Percentiles rank a stretch among this genome's conserved stretches.
Evolutionary conservation across 2,329 filamentous ascomycete genomes (phyloP).

Genomic region (Venturiaceae sp.): DNA sequence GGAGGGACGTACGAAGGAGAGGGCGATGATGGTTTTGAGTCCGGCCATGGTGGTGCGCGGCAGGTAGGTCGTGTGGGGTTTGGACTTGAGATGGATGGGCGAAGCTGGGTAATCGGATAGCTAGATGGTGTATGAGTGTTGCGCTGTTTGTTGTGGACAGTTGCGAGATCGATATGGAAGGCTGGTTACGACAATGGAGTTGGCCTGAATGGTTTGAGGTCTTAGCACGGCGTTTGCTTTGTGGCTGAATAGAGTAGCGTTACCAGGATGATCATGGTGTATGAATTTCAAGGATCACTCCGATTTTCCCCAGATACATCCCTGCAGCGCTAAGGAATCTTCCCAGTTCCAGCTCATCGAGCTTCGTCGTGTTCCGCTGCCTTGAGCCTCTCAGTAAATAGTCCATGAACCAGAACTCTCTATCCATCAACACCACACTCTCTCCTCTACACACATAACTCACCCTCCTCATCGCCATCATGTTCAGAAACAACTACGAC

Average conservation of each 20-base stretch:
- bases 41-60: constrained; percentile 68
- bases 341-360: not conserved
- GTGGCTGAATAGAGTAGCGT: not conserved
- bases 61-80: constrained; percentile 13
- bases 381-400: not conserved
- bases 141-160: not conserved
- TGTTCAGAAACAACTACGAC: constrained; percentile 99
- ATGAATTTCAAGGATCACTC: not conserved
- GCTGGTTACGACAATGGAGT: not conserved
- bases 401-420: not conserved
- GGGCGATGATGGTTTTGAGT: constrained; percentile 96
- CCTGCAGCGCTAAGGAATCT: not conserved
- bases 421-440: not conserved
- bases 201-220: not conserved
- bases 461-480: constrained; percentile 38
- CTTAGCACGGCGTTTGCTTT: not conserved
- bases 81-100: not conserved
- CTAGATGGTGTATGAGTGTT: not conserved
- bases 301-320: too few species aligned
- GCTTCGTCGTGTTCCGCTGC: not conserved
- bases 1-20: constrained; percentile 68
- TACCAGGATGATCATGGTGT: not conserved
- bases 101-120: not conserved
- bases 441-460: not conserved
- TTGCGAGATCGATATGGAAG: not conserved